A percentile compares a stretch with the other conserved stretches of the same genome.
These are phyloP conservation scores for Lepiota venenata DNA, from an alignment of 768 basidiomycete species.

Conservation along the genomic window DNA sequence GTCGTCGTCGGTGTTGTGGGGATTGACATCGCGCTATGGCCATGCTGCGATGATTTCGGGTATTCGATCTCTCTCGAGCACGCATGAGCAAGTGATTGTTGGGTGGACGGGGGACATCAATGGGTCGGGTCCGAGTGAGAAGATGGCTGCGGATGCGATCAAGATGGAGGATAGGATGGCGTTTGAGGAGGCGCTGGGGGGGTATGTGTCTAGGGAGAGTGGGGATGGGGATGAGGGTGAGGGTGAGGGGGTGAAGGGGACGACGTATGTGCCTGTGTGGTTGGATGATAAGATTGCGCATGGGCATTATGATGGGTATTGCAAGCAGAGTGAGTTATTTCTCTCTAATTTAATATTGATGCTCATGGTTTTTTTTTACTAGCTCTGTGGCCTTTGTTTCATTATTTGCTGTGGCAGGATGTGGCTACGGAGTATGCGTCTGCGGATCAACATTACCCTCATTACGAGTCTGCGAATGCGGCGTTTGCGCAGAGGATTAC, in stretches of 20 bases:
- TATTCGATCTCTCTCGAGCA: constrained; percentile 76
- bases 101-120: constrained; percentile 93
- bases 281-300: constrained; percentile 86
- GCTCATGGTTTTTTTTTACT: neutral
- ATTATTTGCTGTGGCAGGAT: constrained; percentile 98
- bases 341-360: too few relatives aligned
- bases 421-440: constrained; percentile 86
- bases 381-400: constrained; percentile 98
- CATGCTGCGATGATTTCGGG: constrained; percentile 96
- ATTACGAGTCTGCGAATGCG: constrained; percentile 80
- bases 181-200: constrained; percentile 61
- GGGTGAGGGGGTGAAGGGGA: constrained; percentile 53
- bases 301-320: constrained; percentile 96
- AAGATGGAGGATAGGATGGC: constrained; percentile 54
- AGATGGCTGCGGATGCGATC: constrained; percentile 9
- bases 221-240: constrained; percentile 53
- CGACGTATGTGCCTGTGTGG: constrained; percentile 88
- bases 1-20: constrained; percentile 50
- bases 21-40: constrained; percentile 74
- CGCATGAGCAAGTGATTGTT: constrained; percentile 88
- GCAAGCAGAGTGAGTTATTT: constrained; percentile 80
- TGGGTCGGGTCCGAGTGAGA: constrained; percentile 34
- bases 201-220: constrained; percentile 58
- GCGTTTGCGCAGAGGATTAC: constrained; percentile 75
- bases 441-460: constrained; percentile 79